A percentile compares a stretch with the other conserved stretches of the same genome.
Conservation (phyloP, 179 eudicot genomes). For the Amaranthus tricolor region DNA sequence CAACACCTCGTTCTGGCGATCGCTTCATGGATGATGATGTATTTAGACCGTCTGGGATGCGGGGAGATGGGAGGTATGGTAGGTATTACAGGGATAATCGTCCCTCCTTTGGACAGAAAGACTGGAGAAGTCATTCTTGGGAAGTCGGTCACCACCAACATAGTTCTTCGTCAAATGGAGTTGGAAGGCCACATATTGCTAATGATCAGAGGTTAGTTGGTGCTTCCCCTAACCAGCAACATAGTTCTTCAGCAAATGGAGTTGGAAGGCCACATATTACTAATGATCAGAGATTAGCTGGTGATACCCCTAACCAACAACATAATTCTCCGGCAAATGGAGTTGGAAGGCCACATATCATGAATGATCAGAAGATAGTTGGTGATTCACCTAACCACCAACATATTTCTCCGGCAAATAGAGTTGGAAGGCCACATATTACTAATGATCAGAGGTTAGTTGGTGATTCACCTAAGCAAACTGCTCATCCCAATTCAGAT, state of each 20-base stretch:
- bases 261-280: constrained; percentile 42
- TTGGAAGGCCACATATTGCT: constrained; percentile 36
- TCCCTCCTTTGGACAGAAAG: constrained; percentile 51
- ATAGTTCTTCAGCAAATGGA: constrained; percentile 49
- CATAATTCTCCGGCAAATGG: too few species aligned
- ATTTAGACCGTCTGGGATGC: constrained; percentile 40
- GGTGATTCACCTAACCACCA: constrained; percentile 24
- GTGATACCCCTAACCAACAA: too few species aligned
- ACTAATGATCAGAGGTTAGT: constrained; percentile 41
- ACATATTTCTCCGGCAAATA: constrained; percentile 34
- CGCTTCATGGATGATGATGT: constrained; percentile 55
- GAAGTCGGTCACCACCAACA: constrained; percentile 30
- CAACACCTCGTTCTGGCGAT: constrained; percentile 53
- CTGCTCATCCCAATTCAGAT: constrained; percentile 52
- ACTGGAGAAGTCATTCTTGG: constrained; percentile 55
- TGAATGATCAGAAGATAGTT: too few species aligned
- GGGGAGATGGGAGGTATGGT: constrained; percentile 60
- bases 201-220: constrained; percentile 44
- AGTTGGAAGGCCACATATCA: too few species aligned
- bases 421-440: constrained; percentile 40
- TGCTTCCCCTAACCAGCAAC: constrained; percentile 30
- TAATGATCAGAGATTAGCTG: constrained; percentile 15
- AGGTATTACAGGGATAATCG: constrained; percentile 55
- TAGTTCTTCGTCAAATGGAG: constrained; percentile 36
- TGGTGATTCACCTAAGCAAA: constrained; percentile 37